Conservation (phyloP, 306 rosid species). For the Pyrus communis region DNA sequence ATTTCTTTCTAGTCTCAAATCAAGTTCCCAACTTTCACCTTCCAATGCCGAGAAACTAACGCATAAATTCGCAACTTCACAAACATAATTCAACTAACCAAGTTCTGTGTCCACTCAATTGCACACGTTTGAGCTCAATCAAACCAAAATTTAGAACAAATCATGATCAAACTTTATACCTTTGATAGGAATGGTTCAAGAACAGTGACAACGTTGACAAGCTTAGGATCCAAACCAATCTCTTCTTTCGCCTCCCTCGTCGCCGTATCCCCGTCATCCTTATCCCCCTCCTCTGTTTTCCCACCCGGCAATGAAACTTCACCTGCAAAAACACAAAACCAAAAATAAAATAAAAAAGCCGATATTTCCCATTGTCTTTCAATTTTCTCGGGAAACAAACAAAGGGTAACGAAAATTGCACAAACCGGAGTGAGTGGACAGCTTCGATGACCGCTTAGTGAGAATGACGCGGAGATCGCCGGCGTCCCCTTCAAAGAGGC, state of each 20-base stretch:
- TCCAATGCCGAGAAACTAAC: not conserved
- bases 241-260: constrained; percentile 89
- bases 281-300: constrained; percentile 83
- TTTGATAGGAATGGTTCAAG: constrained; percentile 93
- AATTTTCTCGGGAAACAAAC: constrained; percentile 8
- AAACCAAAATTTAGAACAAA: not conserved
- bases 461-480: constrained; percentile 88
- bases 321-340: constrained; percentile 38
- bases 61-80: not conserved
- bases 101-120: not conserved
- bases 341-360: not conserved
- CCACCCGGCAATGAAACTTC: constrained; percentile 97
- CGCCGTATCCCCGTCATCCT: constrained; percentile 83
- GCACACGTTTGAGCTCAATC: not conserved
- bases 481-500: constrained; percentile 73
- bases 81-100: not conserved
- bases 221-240: constrained; percentile 83
- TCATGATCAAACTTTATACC: constrained; percentile 29
- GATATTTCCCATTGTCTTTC: not conserved
- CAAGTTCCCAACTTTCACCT: not conserved
- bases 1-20: not conserved
- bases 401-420: not conserved
- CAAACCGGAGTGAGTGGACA: constrained; percentile 84
- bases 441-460: constrained; percentile 67
- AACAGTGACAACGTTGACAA: constrained; percentile 63